These are phyloP conservation scores for Komagataella phaffii DNA, from an alignment of 805 yeast genomes.

Conservation along the genomic window DNA sequence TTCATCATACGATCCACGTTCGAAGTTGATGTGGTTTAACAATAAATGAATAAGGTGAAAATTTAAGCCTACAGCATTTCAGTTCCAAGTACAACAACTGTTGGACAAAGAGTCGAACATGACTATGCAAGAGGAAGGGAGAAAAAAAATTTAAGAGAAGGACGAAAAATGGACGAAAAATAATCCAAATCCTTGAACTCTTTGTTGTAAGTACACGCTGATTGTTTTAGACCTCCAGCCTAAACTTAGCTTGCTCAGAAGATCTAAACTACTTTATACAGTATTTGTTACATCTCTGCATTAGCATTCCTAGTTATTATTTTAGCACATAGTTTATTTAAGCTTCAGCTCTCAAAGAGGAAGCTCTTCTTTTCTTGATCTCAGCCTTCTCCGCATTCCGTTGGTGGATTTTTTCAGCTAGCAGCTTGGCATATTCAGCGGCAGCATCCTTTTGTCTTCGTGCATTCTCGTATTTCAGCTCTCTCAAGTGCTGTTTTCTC, in stretches of 20 bases:
- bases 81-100: not conserved
- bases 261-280: not conserved
- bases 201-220: not conserved
- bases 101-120: not conserved
- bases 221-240: not conserved
- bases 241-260: no score
- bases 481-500: constrained; percentile 95
- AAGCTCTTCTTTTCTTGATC: constrained; percentile 99
- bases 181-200: not conserved
- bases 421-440: constrained; percentile 98
- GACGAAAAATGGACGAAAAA: no score
- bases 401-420: constrained; percentile 97
- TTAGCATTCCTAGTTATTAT: not conserved
- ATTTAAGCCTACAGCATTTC: not conserved
- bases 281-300: not conserved
- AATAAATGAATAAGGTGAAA: not conserved
- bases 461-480: constrained; percentile 91
- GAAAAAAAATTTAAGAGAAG: not conserved
- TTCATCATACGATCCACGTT: constrained; percentile 11
- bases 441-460: constrained; percentile 99
- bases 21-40: not conserved
- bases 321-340: constrained; percentile 1
- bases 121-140: not conserved
- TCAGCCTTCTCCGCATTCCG: constrained; percentile 98
- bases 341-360: constrained; percentile 82